phyloP scores from a whole-genome alignment of 805 yeast species.

The Pichia nanzhaoensis region DNA sequence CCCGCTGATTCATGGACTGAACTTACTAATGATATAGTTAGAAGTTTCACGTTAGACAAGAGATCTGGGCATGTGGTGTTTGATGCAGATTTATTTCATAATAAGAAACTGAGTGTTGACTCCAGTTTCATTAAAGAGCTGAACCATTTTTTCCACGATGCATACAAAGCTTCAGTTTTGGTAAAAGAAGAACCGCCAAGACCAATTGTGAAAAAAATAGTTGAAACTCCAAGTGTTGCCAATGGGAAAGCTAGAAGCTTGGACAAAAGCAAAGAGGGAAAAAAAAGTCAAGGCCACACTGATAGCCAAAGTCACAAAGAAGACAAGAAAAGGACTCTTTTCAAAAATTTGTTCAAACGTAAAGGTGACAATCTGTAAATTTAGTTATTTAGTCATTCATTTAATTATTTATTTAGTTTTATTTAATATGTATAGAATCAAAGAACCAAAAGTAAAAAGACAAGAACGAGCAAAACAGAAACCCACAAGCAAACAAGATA shows the following conservation, averaged over 20 bases:
- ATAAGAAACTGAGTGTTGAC: background rate
- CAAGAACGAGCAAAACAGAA: background rate
- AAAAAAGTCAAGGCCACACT: background rate
- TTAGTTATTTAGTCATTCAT: too few relatives aligned
- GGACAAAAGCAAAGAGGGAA: background rate
- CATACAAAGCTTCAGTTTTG: too few relatives aligned
- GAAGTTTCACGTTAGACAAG: slow-evolving; percentile 3
- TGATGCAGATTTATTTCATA: background rate
- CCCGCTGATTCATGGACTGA: slow-evolving; percentile 1
- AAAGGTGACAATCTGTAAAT: background rate
- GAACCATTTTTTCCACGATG: too few relatives aligned
- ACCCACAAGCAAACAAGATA: background rate
- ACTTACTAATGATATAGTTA: slow-evolving; percentile 16
- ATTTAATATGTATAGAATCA: too few relatives aligned
- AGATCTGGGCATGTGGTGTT: background rate
- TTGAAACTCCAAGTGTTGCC: background rate
- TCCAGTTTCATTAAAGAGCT: too few relatives aligned
- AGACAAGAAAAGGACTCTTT: background rate
- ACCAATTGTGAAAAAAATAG: background rate
- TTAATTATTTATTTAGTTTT: too few relatives aligned
- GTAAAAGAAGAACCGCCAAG: background rate
- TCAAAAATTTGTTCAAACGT: slow-evolving; percentile 1
- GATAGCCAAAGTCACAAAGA: background rate
- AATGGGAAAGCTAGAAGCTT: too few relatives aligned
- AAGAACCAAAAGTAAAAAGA: background rate